Evolutionary conservation across 1,284 basidiomycete species (phyloP), one percentile per base, ranked within the genome.

Genomic region (Apiotrichum domesticum): DNA sequence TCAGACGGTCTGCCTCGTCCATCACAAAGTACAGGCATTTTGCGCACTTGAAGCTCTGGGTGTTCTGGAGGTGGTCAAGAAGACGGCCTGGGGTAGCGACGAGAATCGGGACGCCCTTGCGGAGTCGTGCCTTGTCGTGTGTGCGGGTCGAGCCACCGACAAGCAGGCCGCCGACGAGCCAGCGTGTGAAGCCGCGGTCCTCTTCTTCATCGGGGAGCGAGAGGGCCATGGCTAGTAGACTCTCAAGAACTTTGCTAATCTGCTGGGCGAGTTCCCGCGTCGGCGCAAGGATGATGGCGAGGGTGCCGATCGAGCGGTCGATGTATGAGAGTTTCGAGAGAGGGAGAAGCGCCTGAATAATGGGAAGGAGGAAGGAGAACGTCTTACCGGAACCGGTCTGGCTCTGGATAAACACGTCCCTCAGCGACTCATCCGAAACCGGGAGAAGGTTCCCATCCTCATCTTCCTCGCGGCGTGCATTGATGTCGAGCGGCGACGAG

Each of bases 341-440:
- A 0, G 92, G 91, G 34, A 98, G 82, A 32, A 93, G 80, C 70
- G 95, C 90, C 66, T 98, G 92, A 42, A 99, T 83, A 72, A 98
- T 93, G 15, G 96, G 96, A 4, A 98, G 83, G 14, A 98, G 83
- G 78, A 90, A 99, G 3, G 95, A 85, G 29, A 98, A 80, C 0
- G 95, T 98, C 79, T 98, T 98, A 66, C 96, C 96, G 0, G 94
- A 98, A 58, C 96, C 96, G 0, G 96, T 98, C 73, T 99, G 95
- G 4, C 92, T 90, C 72, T 98, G 94, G 54, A 99, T 88, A 71
- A 98, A 93, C 13, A 91, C 84, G 74, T 98, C 96, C 55, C 88
- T 81, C n/a, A 72, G 55, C 4, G 44, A 55, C 11, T 58, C 55
- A 4, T 48, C 15, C 10, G 51, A 52, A 3, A 39, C 10, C 6